phyloP scores from a whole-genome alignment of 1,284 basidiomycete species.

The Pascua guehoae region DNA sequence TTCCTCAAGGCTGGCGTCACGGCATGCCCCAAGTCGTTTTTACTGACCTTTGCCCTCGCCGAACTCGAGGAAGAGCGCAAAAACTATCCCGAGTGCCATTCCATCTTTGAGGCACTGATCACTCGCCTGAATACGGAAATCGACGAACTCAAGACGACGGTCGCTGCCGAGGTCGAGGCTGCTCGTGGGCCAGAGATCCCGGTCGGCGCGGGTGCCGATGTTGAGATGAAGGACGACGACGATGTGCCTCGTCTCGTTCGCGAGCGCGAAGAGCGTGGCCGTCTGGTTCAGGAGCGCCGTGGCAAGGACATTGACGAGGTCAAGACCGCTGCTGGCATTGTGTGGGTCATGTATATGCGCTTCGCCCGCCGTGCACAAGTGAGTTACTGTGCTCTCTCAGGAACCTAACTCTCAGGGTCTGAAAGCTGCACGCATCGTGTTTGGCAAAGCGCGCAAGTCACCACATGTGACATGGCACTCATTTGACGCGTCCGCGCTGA shows the following conservation, averaged over 20 bases:
- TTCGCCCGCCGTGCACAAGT: slow-evolving; percentile 78
- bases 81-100: slow-evolving; percentile 65
- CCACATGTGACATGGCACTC: slow-evolving; percentile 86
- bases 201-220: slow-evolving; percentile 25
- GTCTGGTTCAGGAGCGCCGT: slow-evolving; percentile 48
- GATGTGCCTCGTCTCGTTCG: slow-evolving; percentile 56
- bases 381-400: slow-evolving; percentile 16
- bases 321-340: slow-evolving; percentile 53
- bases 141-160: slow-evolving; percentile 61
- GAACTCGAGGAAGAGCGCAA: slow-evolving; percentile 71
- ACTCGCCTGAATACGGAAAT: slow-evolving; percentile 66
- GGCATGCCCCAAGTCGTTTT: slow-evolving; percentile 81
- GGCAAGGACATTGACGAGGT: slow-evolving; percentile 53
- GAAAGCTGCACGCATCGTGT: slow-evolving; percentile 72
- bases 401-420: slow-evolving; percentile 55
- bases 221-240: slow-evolving; percentile 40
- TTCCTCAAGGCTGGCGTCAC: slow-evolving; percentile 80
- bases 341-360: slow-evolving; percentile 84
- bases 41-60: slow-evolving; percentile 84
- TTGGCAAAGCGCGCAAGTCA: slow-evolving; percentile 80
- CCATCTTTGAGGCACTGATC: slow-evolving; percentile 68
- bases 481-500: slow-evolving; percentile 86
- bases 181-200: slow-evolving; percentile 49
- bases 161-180: slow-evolving; percentile 51
- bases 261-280: slow-evolving; percentile 61